phyloP scores from a whole-genome alignment of 257 asterid genomes.

The Capsicum chinense region DNA sequence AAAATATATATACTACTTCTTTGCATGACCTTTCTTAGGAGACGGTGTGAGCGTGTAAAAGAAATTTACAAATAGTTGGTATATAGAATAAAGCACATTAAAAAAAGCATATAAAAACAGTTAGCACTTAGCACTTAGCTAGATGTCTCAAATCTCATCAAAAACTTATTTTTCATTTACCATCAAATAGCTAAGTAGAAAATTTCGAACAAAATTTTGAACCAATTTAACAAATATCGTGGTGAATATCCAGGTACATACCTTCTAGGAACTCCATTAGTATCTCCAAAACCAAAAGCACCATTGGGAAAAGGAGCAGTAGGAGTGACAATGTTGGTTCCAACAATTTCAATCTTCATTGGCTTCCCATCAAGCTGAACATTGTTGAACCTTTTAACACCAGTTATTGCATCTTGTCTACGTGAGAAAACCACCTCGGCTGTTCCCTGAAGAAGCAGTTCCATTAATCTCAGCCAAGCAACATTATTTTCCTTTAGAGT shows the following conservation, averaged over 20 bases:
- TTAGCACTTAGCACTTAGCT: neutral
- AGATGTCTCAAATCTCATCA: neutral
- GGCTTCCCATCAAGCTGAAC: constrained; percentile 80
- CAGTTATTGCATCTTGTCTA: constrained; percentile 61
- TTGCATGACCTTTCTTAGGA: neutral
- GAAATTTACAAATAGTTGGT: neutral
- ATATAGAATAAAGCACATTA: neutral
- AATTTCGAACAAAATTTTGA: neutral
- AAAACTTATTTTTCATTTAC: neutral
- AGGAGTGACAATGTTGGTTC: constrained; percentile 50
- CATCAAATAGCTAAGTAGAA: neutral
- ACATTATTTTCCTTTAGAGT: neutral
- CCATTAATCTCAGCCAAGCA: constrained; percentile 4
- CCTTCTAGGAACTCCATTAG: constrained; percentile 50
- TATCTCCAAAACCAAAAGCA: constrained; percentile 45
- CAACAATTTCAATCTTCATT: constrained; percentile 66
- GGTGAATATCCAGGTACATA: constrained; percentile 17
- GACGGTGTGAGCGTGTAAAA: neutral
- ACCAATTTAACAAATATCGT: neutral
- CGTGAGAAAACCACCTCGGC: constrained; percentile 80
- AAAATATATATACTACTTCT: neutral
- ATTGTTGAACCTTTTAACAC: constrained; percentile 64
- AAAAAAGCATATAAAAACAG: neutral
- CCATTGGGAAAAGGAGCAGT: constrained; percentile 35
- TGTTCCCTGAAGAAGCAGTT: constrained; percentile 69